Conservation (phyloP, 371 early-diverging fungal species). For the Rhizopus delemar region DNA sequence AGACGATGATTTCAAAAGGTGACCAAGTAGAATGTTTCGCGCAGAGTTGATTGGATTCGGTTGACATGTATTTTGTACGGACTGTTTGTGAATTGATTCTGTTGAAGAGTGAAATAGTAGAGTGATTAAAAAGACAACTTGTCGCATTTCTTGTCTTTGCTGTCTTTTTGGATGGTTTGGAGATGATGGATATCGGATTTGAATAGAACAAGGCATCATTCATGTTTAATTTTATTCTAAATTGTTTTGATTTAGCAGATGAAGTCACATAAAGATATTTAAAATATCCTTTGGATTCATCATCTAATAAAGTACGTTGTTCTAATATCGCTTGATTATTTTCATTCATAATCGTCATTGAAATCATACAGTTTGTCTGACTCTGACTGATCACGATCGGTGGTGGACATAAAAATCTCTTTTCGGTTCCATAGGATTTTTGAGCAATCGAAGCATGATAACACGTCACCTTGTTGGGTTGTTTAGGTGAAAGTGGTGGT, state of each 20-base stretch:
- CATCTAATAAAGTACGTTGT: constrained; percentile 57
- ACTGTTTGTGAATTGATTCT: constrained; percentile 87
- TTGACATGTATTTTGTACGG: constrained; percentile 78
- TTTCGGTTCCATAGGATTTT: constrained; percentile 88
- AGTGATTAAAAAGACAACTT: constrained; percentile 71
- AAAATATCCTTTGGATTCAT: constrained; percentile 59
- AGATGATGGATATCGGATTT: constrained; percentile 75
- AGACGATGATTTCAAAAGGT: constrained; percentile 69
- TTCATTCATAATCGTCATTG: constrained; percentile 67
- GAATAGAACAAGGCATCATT: constrained; percentile 63
- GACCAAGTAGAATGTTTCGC: constrained; percentile 80
- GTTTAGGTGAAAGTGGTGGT: constrained; percentile 11
- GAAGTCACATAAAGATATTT: constrained; percentile 76
- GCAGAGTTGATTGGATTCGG: constrained; percentile 59
- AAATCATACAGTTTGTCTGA: constrained; percentile 21
- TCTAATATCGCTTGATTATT: constrained; percentile 50
- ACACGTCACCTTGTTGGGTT: constrained; percentile 46
- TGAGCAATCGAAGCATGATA: constrained; percentile 75
- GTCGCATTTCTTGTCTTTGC: constrained; percentile 75
- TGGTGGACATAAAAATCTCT: constrained; percentile 84
- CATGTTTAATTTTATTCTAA: constrained; percentile 59
- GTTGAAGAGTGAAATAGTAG: constrained; percentile 71
- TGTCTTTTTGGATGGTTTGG: constrained; percentile 86
- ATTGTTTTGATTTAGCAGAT: constrained; percentile 77
- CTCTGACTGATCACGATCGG: constrained; percentile 58